Percentiles rank a stretch among this genome's conserved stretches.
Evolutionary conservation across 257 asterid species (phyloP).

Genomic region (Cruciata laevipes): DNA sequence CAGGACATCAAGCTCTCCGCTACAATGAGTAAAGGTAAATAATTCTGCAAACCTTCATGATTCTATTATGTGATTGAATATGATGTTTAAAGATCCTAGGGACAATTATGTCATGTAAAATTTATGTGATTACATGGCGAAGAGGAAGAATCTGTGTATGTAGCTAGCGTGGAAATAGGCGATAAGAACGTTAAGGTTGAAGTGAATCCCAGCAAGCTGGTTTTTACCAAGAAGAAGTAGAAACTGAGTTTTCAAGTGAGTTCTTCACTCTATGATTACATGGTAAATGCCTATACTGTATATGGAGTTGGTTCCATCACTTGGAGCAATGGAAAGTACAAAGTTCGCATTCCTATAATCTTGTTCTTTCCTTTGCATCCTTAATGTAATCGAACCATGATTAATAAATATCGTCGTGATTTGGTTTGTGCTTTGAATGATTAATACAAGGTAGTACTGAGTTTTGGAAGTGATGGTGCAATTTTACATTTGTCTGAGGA

Average conservation of each 20-base stretch:
- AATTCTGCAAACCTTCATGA: no score
- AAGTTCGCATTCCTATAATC: conserved; percentile 50
- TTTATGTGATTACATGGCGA: no score
- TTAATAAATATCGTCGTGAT: no score
- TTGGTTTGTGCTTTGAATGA: neutral
- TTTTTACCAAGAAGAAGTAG: conserved; percentile 38
- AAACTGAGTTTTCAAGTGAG: conserved; percentile 52
- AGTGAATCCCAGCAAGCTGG: conserved; percentile 53
- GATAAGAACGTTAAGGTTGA: conserved; percentile 28
- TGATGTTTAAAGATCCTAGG: no score
- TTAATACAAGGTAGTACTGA: neutral
- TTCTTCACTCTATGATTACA: conserved; percentile 24
- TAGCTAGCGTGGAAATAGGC: conserved; percentile 35
- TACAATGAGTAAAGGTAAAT: no score
- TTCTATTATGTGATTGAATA: no score
- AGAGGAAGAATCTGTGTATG: conserved; percentile 49
- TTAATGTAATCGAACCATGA: neutral
- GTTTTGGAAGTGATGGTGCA: no score
- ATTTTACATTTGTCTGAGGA: no score
- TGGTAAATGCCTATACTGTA: conserved; percentile 10
- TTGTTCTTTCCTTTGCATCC: neutral
- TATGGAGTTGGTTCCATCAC: conserved; percentile 56
- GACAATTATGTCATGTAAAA: no score
- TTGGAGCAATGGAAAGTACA: conserved; percentile 54
- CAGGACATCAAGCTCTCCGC: no score